These are phyloP conservation scores for Plenodomus lindquistii DNA, from an alignment of 2,329 filamentous ascomycete species.

Conservation along the genomic window DNA sequence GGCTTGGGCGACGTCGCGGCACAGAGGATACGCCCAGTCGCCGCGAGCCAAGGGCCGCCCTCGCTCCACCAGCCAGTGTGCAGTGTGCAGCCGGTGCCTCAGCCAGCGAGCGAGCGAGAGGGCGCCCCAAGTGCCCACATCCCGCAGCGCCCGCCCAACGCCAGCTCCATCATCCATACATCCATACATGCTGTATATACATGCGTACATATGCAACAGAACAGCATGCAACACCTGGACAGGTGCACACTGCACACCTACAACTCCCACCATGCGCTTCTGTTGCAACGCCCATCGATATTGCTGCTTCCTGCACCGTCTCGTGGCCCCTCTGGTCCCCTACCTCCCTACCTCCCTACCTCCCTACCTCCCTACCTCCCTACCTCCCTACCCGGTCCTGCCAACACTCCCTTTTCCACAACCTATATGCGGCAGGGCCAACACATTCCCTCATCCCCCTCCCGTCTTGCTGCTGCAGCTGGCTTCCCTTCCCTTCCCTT, in stretches of 20 bases:
- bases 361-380: no score
- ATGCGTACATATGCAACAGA: conserved; percentile 8
- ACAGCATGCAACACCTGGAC: not conserved
- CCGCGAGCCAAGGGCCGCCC: conserved; percentile 16
- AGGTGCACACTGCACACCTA: not conserved
- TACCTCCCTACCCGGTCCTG: no score
- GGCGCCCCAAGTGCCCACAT: not conserved
- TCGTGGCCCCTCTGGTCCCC: no score
- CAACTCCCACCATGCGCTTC: not conserved
- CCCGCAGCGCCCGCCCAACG: not conserved
- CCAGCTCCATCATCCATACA: not conserved
- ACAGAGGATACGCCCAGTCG: conserved; percentile 22
- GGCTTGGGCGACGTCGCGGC: conserved; percentile 2
- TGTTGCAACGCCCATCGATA: not conserved
- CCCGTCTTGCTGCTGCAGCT: no score
- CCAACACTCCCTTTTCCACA: no score
- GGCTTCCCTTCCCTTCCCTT: not conserved
- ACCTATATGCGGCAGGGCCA: no score
- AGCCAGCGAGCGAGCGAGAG: conserved; percentile 1
- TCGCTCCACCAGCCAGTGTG: conserved; percentile 1
- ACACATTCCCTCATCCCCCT: no score
- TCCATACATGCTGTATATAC: not conserved
- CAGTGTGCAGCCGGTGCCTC: not conserved
- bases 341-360: no score
- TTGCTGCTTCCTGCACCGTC: not conserved